phyloP scores from a whole-genome alignment of 176 grass and related monocot species.

The Guadua angustifolia region DNA sequence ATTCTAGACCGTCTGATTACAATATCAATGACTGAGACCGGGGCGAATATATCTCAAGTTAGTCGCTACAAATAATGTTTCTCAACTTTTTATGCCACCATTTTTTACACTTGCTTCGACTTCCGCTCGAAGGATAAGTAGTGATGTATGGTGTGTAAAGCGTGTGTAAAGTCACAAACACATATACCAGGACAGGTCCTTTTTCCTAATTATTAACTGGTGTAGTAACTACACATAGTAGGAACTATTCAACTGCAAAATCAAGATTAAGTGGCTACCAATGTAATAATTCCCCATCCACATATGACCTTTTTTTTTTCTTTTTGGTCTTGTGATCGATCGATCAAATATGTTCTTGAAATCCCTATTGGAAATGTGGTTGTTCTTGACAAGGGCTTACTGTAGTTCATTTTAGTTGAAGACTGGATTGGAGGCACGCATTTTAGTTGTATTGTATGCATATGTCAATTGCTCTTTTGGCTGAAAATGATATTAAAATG shows the following conservation, averaged over 20 bases:
- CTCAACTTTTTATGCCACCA: not conserved
- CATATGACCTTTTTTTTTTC: not conserved
- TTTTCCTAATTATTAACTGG: too few relatives aligned
- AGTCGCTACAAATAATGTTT: not conserved
- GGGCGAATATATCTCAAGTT: too few relatives aligned
- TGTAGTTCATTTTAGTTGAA: not conserved
- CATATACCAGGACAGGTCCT: too few relatives aligned
- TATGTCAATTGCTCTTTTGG: not conserved
- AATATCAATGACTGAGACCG: not conserved
- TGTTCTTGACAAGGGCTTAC: not conserved
- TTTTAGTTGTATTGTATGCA: not conserved
- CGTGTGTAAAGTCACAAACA: not conserved
- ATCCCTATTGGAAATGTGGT: not conserved
- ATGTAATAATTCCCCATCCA: not conserved
- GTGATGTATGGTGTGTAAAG: not conserved
- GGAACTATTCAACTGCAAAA: not conserved
- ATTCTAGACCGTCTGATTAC: not conserved
- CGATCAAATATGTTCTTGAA: not conserved
- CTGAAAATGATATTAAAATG: constrained; percentile 20
- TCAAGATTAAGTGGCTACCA: not conserved
- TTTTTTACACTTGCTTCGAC: not conserved
- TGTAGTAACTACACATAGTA: not conserved
- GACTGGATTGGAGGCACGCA: not conserved
- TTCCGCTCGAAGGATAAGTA: not conserved
- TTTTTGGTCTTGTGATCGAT: not conserved